Percentiles rank a stretch among this genome's conserved stretches.
phyloP scores from a whole-genome alignment of 1,284 basidiomycete genomes.

The Microbotryum intermedium region DNA sequence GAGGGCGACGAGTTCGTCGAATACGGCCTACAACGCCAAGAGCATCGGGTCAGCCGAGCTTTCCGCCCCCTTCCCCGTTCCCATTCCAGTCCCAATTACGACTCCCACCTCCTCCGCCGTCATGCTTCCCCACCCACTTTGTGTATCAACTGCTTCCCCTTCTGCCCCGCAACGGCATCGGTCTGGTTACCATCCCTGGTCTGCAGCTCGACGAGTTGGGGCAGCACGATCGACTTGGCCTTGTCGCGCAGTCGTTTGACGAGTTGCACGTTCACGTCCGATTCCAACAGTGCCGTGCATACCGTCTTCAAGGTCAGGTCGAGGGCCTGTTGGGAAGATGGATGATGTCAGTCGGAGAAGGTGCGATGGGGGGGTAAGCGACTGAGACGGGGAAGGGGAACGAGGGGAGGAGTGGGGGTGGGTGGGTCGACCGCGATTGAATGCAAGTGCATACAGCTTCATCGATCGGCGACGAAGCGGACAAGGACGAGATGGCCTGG shows the following conservation, averaged over 20 bases:
- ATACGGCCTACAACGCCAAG: constrained; percentile 61
- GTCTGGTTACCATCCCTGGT: constrained; percentile 47
- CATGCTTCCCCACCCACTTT: constrained; percentile 62
- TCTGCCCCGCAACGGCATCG: constrained; percentile 57
- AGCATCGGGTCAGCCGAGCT: background rate
- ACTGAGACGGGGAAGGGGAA: constrained; percentile 1
- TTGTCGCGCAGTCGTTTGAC: constrained; percentile 78
- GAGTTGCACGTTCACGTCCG: constrained; percentile 97
- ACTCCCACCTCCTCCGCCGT: background rate
- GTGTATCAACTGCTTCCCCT: constrained; percentile 71
- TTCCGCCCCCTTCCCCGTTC: background rate
- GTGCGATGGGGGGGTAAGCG: background rate
- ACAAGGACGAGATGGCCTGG: constrained; percentile 82
- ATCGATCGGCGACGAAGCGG: constrained; percentile 73
- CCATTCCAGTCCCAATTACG: no score
- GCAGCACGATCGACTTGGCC: constrained; percentile 78
- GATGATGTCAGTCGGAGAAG: constrained; percentile 14
- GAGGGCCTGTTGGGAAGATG: constrained; percentile 57
- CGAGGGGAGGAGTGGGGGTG: background rate
- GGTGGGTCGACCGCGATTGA: background rate
- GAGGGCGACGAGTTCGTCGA: constrained; percentile 88
- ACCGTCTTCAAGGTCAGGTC: constrained; percentile 93
- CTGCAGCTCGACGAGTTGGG: constrained; percentile 59
- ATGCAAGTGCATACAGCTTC: constrained; percentile 57
- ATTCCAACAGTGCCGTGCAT: constrained; percentile 83